These are phyloP conservation scores for Athelia psychrophila DNA, from an alignment of 1,284 basidiomycete genomes.

Conservation along the genomic window DNA sequence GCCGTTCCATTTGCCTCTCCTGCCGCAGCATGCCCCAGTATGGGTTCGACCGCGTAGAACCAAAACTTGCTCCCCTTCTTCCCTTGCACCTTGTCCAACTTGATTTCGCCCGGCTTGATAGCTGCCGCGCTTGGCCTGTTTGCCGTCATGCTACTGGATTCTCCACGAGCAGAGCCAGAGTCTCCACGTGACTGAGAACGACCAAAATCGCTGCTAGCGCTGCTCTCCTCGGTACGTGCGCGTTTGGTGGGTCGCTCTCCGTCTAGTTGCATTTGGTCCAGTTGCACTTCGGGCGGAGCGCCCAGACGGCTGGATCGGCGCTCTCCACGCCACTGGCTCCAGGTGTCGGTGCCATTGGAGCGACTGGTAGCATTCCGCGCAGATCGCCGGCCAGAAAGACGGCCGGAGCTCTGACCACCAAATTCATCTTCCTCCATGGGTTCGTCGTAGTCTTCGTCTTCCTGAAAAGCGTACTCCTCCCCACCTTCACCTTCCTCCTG, in stretches of 20 bases:
- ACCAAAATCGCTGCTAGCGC: constrained; percentile 44
- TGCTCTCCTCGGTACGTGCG: constrained; percentile 71
- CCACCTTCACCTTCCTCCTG: constrained; percentile 47
- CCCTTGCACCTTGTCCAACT: constrained; percentile 67
- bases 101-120: constrained; percentile 63
- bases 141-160: constrained; percentile 32
- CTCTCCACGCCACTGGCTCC: constrained; percentile 65
- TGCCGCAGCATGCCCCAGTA: constrained; percentile 30
- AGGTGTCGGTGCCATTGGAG: constrained; percentile 53
- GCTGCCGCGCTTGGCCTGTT: constrained; percentile 50
- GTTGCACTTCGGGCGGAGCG: constrained; percentile 44
- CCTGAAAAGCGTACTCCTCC: constrained; percentile 66
- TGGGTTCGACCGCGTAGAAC: constrained; percentile 78
- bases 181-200: constrained; percentile 10
- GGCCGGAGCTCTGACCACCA: constrained; percentile 33
- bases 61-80: constrained; percentile 81
- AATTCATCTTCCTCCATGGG: constrained; percentile 48
- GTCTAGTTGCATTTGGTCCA: constrained; percentile 42
- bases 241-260: constrained; percentile 54
- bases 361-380: constrained; percentile 47
- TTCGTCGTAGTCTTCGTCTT: constrained; percentile 62
- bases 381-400: constrained; percentile 50
- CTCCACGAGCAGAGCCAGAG: constrained; percentile 23
- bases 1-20: constrained; percentile 11
- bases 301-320: constrained; percentile 69